Percentiles rank a stretch among this genome's conserved stretches.
Evolutionary conservation across 257 asterid genomes (phyloP).

Genomic region (Fraxinus cuspidata): DNA sequence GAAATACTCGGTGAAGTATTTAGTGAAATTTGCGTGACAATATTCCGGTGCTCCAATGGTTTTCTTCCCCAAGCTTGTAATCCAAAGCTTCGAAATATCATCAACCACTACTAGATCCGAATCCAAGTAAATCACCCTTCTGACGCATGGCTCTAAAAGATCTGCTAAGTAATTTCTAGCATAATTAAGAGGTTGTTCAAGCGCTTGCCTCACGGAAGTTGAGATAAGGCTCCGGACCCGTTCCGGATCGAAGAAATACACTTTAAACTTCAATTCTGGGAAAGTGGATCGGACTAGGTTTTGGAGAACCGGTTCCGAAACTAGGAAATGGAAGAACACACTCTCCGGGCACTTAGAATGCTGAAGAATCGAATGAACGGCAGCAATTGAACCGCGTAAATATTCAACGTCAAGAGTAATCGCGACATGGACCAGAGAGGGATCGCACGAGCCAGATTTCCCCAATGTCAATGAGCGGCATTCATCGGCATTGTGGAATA

Average conservation of each 20-base stretch:
- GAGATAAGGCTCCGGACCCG: conserved; percentile 24
- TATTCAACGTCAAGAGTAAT: conserved; percentile 25
- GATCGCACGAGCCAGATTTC: conserved; percentile 12
- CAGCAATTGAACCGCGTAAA: conserved; percentile 28
- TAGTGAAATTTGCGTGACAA: conserved; percentile 26
- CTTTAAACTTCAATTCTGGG: conserved; percentile 23
- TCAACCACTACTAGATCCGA: conserved; percentile 28
- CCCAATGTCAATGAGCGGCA: conserved; percentile 12
- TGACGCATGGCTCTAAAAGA: conserved; percentile 23
- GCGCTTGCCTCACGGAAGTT: conserved; percentile 26
- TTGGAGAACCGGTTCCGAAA: conserved; percentile 21
- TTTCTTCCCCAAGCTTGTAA: conserved; percentile 23
- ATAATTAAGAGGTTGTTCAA: conserved; percentile 28
- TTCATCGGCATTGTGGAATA: conserved; percentile 23
- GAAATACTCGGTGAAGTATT: conserved; percentile 23
- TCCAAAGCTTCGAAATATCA: conserved; percentile 32
- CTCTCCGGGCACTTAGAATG: conserved; percentile 23
- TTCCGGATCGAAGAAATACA: conserved; percentile 26
- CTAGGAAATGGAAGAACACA: conserved; percentile 26
- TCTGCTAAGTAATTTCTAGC: conserved; percentile 30
- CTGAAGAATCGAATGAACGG: conserved; percentile 27
- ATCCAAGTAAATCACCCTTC: conserved; percentile 26
- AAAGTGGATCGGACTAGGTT: conserved; percentile 25
- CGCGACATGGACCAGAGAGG: conserved; percentile 23
- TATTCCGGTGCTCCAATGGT: conserved; percentile 31